A percentile compares a stretch with the other conserved stretches of the same genome.
These are phyloP conservation scores for Cladorrhinum samala DNA, from an alignment of 495 filamentous ascomycete genomes.

Conservation along the genomic window DNA sequence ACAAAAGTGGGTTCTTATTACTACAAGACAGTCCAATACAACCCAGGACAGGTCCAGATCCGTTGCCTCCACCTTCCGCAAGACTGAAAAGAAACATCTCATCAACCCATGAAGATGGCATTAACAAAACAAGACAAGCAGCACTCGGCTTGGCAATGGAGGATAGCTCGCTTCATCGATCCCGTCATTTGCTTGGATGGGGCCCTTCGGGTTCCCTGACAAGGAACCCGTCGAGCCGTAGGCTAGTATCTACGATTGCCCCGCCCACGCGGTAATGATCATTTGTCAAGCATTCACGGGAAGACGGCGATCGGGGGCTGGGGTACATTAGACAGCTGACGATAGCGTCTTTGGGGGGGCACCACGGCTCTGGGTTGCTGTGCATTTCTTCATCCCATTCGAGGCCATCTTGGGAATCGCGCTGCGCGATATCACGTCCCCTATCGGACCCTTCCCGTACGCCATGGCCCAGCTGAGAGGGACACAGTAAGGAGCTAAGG, in stretches of 20 bases:
- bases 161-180: background rate
- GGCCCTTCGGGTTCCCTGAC: background rate
- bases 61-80: background rate
- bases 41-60: background rate
- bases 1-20: background rate
- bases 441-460: background rate
- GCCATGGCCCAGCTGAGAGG: background rate
- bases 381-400: background rate
- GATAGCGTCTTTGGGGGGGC: conserved; percentile 1
- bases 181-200: conserved; percentile 6
- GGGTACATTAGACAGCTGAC: conserved; percentile 7
- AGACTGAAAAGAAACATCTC: background rate
- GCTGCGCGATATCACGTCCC: background rate
- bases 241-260: background rate
- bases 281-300: conserved; percentile 8
- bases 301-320: background rate
- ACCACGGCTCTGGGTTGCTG: background rate
- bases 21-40: background rate
- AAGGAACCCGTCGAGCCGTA: background rate
- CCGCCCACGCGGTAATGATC: conserved; percentile 6
- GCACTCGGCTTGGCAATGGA: conserved; percentile 1
- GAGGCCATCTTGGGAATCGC: too few relatives aligned
- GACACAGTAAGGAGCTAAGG: background rate
- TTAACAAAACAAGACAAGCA: background rate
- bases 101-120: background rate